Percentiles rank a stretch among this genome's conserved stretches.
Conservation (phyloP, 2,329 filamentous ascomycete genomes). For the Verticillium nubilum region DNA sequence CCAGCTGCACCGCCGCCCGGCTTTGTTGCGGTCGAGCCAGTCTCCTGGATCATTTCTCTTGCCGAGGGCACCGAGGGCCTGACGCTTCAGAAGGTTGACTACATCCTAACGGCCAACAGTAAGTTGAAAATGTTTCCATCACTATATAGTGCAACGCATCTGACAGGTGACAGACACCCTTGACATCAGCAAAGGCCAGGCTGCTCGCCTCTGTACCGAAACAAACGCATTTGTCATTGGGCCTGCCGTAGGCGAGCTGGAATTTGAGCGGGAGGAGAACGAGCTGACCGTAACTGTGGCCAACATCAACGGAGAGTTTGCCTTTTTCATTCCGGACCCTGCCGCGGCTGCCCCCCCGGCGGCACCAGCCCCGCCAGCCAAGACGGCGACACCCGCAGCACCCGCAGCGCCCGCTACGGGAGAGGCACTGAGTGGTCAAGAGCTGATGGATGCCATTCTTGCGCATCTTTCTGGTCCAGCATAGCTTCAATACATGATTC, state of each 20-base stretch:
- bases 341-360: constrained; percentile 8
- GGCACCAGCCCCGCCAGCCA: background rate
- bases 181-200: constrained; percentile 28
- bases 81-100: constrained; percentile 33
- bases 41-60: constrained; percentile 27
- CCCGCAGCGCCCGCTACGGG: constrained; percentile 2
- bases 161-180: constrained; percentile 17
- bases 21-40: constrained; percentile 29
- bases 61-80: constrained; percentile 23
- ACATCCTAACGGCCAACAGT: constrained; percentile 29
- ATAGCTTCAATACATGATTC: background rate
- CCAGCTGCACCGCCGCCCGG: constrained; percentile 27
- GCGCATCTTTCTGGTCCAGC: background rate
- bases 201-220: constrained; percentile 28
- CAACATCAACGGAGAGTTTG: constrained; percentile 27
- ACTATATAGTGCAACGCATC: background rate
- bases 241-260: constrained; percentile 27
- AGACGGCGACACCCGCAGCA: constrained; percentile 1
- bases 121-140: constrained; percentile 11
- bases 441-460: background rate
- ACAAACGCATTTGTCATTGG: constrained; percentile 29
- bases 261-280: constrained; percentile 35
- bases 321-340: constrained; percentile 22
- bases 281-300: constrained; percentile 25
- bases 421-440: background rate